Percentiles rank a stretch among this genome's conserved stretches.
These are phyloP conservation scores for Populus deltoides DNA, from an alignment of 345 rosid species.

Conservation along the genomic window DNA sequence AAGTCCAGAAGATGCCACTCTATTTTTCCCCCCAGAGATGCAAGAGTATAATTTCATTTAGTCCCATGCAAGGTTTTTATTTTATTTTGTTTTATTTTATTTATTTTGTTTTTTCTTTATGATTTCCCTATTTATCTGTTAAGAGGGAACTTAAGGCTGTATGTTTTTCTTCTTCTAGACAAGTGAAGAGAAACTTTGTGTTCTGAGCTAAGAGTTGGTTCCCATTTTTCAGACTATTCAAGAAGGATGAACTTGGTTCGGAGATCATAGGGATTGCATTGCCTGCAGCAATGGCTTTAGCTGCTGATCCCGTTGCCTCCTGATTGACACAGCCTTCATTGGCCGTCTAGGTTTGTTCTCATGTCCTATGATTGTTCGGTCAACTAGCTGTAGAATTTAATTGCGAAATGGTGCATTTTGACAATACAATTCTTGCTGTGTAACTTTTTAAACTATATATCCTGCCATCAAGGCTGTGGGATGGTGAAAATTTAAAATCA, in stretches of 20 bases:
- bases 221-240: conserved; percentile 54
- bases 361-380: neutral
- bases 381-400: neutral
- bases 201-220: neutral
- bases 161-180: neutral
- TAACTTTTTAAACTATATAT: neutral
- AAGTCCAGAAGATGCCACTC: conserved; percentile 48
- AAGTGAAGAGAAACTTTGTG: neutral
- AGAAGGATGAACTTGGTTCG: conserved; percentile 65
- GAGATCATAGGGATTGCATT: conserved; percentile 78
- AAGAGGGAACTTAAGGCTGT: neutral
- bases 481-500: neutral
- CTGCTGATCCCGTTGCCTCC: conserved; percentile 96
- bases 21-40: conserved; percentile 68
- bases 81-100: neutral
- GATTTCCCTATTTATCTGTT: neutral
- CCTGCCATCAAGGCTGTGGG: neutral
- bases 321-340: conserved; percentile 85
- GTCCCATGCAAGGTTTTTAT: neutral
- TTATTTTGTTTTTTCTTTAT: neutral
- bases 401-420: neutral
- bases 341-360: conserved; percentile 59
- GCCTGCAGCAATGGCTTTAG: conserved; percentile 90
- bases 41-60: conserved; percentile 38
- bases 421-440: neutral